A percentile compares a stretch with the other conserved stretches of the same genome.
phyloP scores from a whole-genome alignment of 1,284 basidiomycete genomes.

The Cystobasidium sp. region DNA sequence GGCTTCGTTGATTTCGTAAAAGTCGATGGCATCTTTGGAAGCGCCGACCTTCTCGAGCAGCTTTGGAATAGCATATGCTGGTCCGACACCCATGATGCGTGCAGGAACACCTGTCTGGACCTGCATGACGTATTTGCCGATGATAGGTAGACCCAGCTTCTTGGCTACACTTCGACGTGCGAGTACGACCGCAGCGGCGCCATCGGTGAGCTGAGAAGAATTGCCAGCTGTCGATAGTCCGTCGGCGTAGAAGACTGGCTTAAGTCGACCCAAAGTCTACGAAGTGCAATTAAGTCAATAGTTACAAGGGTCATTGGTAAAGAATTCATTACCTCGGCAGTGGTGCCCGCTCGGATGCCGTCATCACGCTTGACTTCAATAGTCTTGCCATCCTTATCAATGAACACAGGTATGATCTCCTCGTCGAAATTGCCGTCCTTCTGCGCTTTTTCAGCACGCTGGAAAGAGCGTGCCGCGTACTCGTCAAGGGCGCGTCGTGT shows the following conservation, averaged over 20 bases:
- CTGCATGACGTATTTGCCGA: slow-evolving; percentile 58
- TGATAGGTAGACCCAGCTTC: slow-evolving; percentile 67
- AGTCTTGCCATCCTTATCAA: slow-evolving; percentile 62
- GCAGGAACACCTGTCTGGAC: slow-evolving; percentile 56
- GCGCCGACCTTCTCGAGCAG: slow-evolving; percentile 70
- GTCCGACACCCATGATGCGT: slow-evolving; percentile 71
- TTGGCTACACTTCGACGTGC: slow-evolving; percentile 84
- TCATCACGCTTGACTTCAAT: slow-evolving; percentile 75
- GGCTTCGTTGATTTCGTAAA: slow-evolving; percentile 89
- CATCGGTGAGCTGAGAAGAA: slow-evolving; percentile 80
- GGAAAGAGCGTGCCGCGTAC: slow-evolving; percentile 77
- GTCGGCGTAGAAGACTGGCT: slow-evolving; percentile 76
- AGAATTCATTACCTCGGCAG: slow-evolving; percentile 62
- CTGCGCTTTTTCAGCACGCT: slow-evolving; percentile 69
- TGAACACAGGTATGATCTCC: slow-evolving; percentile 79
- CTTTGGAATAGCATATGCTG: slow-evolving; percentile 70
- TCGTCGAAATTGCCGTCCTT: slow-evolving; percentile 69
- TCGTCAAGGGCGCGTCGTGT: slow-evolving; percentile 62
- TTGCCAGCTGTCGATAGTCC: slow-evolving; percentile 79
- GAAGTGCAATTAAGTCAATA: not conserved
- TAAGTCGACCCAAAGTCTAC: slow-evolving; percentile 66
- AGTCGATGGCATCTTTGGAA: slow-evolving; percentile 70
- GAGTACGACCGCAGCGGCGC: slow-evolving; percentile 79
- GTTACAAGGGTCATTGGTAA: not conserved
- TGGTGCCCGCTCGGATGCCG: slow-evolving; percentile 78